phyloP scores from a whole-genome alignment of 108 stramenopile genomes.

The Fragilariopsis cylindrus region DNA sequence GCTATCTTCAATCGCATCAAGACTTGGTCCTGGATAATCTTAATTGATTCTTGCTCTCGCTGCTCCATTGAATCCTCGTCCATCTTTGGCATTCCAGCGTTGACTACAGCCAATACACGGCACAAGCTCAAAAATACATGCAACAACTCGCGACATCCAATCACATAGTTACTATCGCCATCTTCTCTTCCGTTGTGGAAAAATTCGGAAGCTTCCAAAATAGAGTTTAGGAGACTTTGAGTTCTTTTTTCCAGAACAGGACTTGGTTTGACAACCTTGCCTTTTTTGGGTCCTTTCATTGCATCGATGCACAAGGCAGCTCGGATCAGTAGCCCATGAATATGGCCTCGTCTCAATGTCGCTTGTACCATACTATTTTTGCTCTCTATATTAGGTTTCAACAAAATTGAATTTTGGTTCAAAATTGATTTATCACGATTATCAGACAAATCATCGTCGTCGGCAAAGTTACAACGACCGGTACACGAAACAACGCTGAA shows the following conservation, averaged over 20 bases:
- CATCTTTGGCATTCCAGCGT: slow-evolving; percentile 38
- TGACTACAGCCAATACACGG: slow-evolving; percentile 40
- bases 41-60: slow-evolving; percentile 26
- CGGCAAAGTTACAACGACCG: slow-evolving; percentile 12
- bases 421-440: slow-evolving; percentile 74
- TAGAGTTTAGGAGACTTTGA: slow-evolving; percentile 44
- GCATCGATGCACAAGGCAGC: slow-evolving; percentile 56
- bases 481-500: slow-evolving; percentile 41
- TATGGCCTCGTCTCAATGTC: slow-evolving; percentile 53
- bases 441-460: slow-evolving; percentile 42
- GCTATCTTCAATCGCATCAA: slow-evolving; percentile 18
- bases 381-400: slow-evolving; percentile 19
- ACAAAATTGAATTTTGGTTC: slow-evolving; percentile 43
- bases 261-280: slow-evolving; percentile 62
- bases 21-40: slow-evolving; percentile 14
- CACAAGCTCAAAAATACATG: slow-evolving; percentile 39
- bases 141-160: slow-evolving; percentile 26
- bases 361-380: slow-evolving; percentile 38
- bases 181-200: slow-evolving; percentile 8
- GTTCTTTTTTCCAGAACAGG: slow-evolving; percentile 51
- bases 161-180: neutral
- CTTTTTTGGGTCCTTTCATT: slow-evolving; percentile 75
- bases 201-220: slow-evolving; percentile 26
- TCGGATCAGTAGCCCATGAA: slow-evolving; percentile 67
- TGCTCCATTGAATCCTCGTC: slow-evolving; percentile 38